phyloP scores from a whole-genome alignment of 129 eudicot species.

The Chrysanthemum seticuspe region DNA sequence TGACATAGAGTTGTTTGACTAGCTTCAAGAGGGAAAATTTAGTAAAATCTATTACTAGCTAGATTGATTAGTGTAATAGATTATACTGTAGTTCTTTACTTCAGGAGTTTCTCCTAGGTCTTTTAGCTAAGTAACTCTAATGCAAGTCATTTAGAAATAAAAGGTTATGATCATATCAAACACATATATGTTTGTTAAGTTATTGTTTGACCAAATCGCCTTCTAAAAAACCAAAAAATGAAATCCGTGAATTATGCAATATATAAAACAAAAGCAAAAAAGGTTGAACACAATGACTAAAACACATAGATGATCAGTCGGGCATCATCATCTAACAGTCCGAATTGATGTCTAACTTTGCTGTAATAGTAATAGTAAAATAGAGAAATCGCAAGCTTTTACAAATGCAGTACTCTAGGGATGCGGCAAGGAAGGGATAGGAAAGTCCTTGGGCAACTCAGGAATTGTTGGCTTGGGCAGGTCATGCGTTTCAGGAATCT shows the following conservation, averaged over 20 bases:
- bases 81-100: no score
- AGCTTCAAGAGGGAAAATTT: neutral
- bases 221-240: no score
- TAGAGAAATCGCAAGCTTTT: conserved; percentile 1
- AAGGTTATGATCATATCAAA: no score
- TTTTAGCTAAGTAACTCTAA: no score
- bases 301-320: neutral
- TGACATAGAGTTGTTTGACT: neutral
- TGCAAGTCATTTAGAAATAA: no score
- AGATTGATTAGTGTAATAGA: no score
- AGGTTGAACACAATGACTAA: neutral
- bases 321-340: neutral
- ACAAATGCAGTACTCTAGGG: conserved; percentile 7
- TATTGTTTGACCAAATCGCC: no score
- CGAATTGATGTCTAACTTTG: neutral
- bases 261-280: neutral
- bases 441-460: no score
- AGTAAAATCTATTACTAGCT: no score
- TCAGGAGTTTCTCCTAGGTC: no score
- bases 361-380: neutral
- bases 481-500: neutral
- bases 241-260: no score
- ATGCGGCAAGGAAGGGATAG: conserved; percentile 17
- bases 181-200: no score
- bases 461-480: conserved; percentile 20